A percentile compares a stretch with the other conserved stretches of the same genome.
Evolutionary conservation across 345 rosid genomes (phyloP).

Genomic region (Dovyalis caffra): DNA sequence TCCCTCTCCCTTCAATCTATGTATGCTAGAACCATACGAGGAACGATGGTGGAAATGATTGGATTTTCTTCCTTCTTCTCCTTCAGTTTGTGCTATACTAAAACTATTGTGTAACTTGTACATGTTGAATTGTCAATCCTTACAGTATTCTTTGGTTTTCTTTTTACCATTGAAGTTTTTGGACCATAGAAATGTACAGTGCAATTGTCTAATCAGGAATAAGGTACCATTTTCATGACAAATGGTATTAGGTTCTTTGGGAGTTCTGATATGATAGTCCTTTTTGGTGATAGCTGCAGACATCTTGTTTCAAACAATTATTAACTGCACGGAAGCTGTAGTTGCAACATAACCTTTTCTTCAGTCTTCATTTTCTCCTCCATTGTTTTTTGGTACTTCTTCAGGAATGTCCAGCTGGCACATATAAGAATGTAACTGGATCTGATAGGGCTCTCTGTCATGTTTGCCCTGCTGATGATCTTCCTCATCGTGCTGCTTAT

Average conservation of each 20-base stretch:
- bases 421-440: conserved; percentile 85
- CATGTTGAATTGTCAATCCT: background rate
- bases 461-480: conserved; percentile 70
- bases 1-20: background rate
- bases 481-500: conserved; percentile 84
- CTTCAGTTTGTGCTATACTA: background rate
- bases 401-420: conserved; percentile 96
- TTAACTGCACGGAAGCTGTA: background rate
- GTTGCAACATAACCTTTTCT: background rate
- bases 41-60: background rate
- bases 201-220: background rate
- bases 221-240: background rate
- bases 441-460: conserved; percentile 79
- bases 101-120: background rate
- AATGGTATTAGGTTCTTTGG: background rate
- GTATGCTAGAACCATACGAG: background rate
- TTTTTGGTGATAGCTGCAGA: conserved; percentile 1
- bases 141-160: no score
- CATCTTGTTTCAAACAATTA: background rate
- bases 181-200: background rate
- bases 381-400: conserved; percentile 18
- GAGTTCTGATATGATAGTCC: background rate
- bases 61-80: background rate
- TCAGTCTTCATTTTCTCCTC: background rate
- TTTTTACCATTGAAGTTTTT: background rate